Conservation (phyloP, 2,329 filamentous ascomycete genomes). For the Ophiosphaerella korrae region DNA sequence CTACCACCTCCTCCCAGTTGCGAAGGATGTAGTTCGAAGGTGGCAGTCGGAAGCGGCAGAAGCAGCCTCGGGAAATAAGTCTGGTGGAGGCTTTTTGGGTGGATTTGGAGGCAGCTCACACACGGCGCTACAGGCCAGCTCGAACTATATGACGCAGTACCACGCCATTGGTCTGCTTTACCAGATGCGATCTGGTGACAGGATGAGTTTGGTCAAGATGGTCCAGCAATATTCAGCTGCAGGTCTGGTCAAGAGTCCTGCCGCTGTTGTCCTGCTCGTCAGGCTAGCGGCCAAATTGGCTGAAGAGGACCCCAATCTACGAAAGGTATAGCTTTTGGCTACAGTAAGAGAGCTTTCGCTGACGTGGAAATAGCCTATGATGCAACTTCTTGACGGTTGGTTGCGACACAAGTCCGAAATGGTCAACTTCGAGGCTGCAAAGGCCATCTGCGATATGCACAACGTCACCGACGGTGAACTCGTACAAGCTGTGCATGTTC, state of each 20-base stretch:
- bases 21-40: slow-evolving; percentile 90
- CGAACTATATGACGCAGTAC: slow-evolving; percentile 97
- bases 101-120: slow-evolving; percentile 85
- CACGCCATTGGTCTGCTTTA: slow-evolving; percentile 97
- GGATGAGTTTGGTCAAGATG: slow-evolving; percentile 99
- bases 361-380: slow-evolving; percentile 71
- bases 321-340: slow-evolving; percentile 57
- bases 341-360: slow-evolving; percentile 2
- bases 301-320: slow-evolving; percentile 85
- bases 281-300: slow-evolving; percentile 90
- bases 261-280: slow-evolving; percentile 90
- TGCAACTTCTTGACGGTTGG: slow-evolving; percentile 95
- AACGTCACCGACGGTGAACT: slow-evolving; percentile 93
- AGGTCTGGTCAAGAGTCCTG: slow-evolving; percentile 92
- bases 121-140: slow-evolving; percentile 70
- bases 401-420: slow-evolving; percentile 93
- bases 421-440: slow-evolving; percentile 96
- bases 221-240: slow-evolving; percentile 97
- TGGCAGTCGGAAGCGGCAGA: slow-evolving; percentile 99
- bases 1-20: slow-evolving; percentile 95
- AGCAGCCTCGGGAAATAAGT: slow-evolving; percentile 88
- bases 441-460: slow-evolving; percentile 93
- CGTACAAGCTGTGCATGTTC: slow-evolving; percentile 87
- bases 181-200: slow-evolving; percentile 95
- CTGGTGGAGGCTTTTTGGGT: slow-evolving; percentile 85